Evolutionary conservation across 2,329 filamentous ascomycete genomes (phyloP), one percentile per base, ranked within the genome.

Genomic region (Salinomyces thailandicus): DNA sequence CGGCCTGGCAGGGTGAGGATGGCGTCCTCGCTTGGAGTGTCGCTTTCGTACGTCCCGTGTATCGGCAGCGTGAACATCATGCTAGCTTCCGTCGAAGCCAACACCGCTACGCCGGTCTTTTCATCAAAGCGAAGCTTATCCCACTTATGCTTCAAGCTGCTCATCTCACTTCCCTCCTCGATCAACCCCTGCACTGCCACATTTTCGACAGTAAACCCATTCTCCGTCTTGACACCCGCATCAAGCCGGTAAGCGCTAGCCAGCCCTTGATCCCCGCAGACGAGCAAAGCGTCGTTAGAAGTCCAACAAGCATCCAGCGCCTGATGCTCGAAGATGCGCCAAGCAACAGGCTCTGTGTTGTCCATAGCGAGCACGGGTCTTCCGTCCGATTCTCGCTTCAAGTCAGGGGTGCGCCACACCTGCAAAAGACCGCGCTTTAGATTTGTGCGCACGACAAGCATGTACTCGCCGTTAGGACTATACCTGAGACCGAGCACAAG

Each of bases 281-380:
- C 61, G 7, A 64, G 54, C 41, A 69, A 67, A 2, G 54, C 53
- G 3, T 60, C 55, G 11, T 64, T 58, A 30, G 51, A 60, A 27
- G 60, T 61, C 64, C 66, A 68, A 9, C 58, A 55, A 1, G 61
- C 64, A 39, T 68, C 66, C 17, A 61, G 52, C 2, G 67, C 58
- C 36, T 55, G 55, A 4, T 57, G 55, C 15, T 63, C 59, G 33
- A 64, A 64, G 13, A 60, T 53, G 16, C 55, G 57, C 57, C 59
- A 65, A 4, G 52, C 53, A 4, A 61, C 49, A 4, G 63, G 62
- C 18, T 63, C 59, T 14, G 8, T 18, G 22, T 26, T n/a, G 22
- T 26, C 22, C 9, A 26, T n/a, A n/a, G 22, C 22, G 9, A 31
- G 15, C 9, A 31, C 28, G 15, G 15, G 15, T 7, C 11, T 7